Evolutionary conservation across 352 stramenopile species (phyloP).

Genomic region (Globisporangium takayamanum): DNA sequence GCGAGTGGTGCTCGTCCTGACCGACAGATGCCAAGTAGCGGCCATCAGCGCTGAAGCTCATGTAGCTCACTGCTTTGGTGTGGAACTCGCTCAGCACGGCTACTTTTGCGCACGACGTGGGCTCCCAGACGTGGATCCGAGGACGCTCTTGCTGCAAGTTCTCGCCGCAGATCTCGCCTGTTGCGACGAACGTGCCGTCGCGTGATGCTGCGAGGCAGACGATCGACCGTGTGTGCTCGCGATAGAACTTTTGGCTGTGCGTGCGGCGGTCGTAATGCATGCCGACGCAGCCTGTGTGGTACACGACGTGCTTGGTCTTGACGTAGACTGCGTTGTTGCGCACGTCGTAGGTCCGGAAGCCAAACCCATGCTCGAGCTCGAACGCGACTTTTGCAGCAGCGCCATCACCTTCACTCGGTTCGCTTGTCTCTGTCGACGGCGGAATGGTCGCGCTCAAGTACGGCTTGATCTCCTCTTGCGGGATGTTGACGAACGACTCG

Average conservation of each 20-base stretch:
- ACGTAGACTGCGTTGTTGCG: conserved; percentile 56
- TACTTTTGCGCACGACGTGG: conserved; percentile 41
- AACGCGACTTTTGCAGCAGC: conserved; percentile 28
- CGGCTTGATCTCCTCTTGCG: conserved; percentile 47
- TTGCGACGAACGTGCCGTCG: conserved; percentile 57
- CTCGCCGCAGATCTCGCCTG: conserved; percentile 61
- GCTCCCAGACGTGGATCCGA: conserved; percentile 73
- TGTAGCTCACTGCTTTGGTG: conserved; percentile 52
- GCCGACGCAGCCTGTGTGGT: conserved; percentile 46
- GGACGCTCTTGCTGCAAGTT: conserved; percentile 47
- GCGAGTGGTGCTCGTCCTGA: conserved; percentile 69
- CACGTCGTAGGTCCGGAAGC: conserved; percentile 46
- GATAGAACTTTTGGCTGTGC: conserved; percentile 67
- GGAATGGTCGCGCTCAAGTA: conserved; percentile 60
- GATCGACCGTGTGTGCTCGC: conserved; percentile 47
- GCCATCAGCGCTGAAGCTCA: conserved; percentile 42
- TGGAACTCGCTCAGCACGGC: conserved; percentile 58
- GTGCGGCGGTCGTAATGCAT: conserved; percentile 69
- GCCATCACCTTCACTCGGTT: conserved; percentile 35
- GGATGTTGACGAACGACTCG: conserved; percentile 51
- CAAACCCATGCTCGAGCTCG: conserved; percentile 66
- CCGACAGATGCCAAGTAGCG: conserved; percentile 55
- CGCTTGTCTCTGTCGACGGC: conserved; percentile 25
- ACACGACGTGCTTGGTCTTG: conserved; percentile 63
- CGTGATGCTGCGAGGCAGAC: conserved; percentile 36